Percentiles rank a stretch among this genome's conserved stretches.
Conservation (phyloP, 1,139 yeast genomes). For the Hansenula sp. region DNA sequence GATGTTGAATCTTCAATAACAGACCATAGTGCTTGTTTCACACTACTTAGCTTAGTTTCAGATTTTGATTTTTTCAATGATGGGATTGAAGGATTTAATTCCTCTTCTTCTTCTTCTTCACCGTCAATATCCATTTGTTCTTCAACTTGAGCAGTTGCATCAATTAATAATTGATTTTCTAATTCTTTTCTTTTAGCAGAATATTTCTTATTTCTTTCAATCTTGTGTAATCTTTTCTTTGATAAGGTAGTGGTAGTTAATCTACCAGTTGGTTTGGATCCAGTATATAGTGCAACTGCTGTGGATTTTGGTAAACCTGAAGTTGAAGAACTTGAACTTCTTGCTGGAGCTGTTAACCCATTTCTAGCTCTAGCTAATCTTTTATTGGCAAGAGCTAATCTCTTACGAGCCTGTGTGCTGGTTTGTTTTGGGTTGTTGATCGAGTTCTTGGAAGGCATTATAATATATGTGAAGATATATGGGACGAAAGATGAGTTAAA, state of each 20-base stretch:
- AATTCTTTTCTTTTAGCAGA: constrained; percentile 45
- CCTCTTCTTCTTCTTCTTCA: constrained; percentile 40
- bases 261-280: constrained; percentile 34
- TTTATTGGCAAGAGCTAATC: constrained; percentile 50
- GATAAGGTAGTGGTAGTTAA: constrained; percentile 63
- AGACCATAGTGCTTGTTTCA: constrained; percentile 67
- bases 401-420: constrained; percentile 50
- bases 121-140: constrained; percentile 44
- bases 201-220: constrained; percentile 76
- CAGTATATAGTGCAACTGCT: constrained; percentile 61
- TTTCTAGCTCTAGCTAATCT: constrained; percentile 51
- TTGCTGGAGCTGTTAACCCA: constrained; percentile 35
- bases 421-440: constrained; percentile 76
- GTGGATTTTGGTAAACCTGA: constrained; percentile 49
- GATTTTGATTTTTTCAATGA: constrained; percentile 22
- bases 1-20: constrained; percentile 53
- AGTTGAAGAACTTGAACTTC: constrained; percentile 43
- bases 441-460: constrained; percentile 77
- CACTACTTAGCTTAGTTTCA: constrained; percentile 36
- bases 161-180: constrained; percentile 38
- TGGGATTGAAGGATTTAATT: constrained; percentile 14
- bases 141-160: constrained; percentile 43
- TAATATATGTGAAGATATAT: neutral
- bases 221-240: constrained; percentile 77
- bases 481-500: neutral